Evolutionary conservation across 495 filamentous ascomycete species (phyloP), one percentile per base, ranked within the genome.

Genomic region (Lichenothelia convexa): DNA sequence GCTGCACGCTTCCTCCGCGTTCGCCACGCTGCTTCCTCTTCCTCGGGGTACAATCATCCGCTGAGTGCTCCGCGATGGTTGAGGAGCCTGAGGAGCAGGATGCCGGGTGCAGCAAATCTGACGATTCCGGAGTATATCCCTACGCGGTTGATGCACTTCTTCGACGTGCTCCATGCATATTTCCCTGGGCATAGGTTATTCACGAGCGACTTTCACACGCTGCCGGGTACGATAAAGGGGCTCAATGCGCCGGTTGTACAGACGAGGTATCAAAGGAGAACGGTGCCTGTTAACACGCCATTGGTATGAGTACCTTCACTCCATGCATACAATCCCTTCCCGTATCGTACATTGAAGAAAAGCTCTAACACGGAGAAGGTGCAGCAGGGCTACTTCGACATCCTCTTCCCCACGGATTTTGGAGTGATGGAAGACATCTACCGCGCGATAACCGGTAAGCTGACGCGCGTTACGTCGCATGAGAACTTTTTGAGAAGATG

Each of bases 381-480:
- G 13, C 83, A 93, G 45, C 91, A 99, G 61, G 91, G 89, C 9
- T 93, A 92, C 57, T 99, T 99, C 47, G 91, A 95, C 55, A 94
- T 99, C 54, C 72, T 99, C 48, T 99, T 99, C 59, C 89, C 89
- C 0, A 95, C 87, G 9, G 75, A 99, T 52, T 99, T 95, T 56
- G 64, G 69, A 22, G 74, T 85, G 26, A 68, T 86, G 53, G 81
- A 94, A 53, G 74, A 79, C 45, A 70, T 94, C 42, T 97, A 97
- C 58, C 71, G 78, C 34, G 85, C 83, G 20, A 64, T 94, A 38
- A 97, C 89, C 0, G 85, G 85, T 15, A 89, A 87, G 53, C 59
- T 94, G 44, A 91, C 87, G 3, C 65, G 78, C 22, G 80, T 91
- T 15, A 62, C 79, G 52, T 68, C 69, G 30, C 89, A 97, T 47